phyloP scores from a whole-genome alignment of 1,284 basidiomycete genomes.

The Naganishia liquefaciens region DNA sequence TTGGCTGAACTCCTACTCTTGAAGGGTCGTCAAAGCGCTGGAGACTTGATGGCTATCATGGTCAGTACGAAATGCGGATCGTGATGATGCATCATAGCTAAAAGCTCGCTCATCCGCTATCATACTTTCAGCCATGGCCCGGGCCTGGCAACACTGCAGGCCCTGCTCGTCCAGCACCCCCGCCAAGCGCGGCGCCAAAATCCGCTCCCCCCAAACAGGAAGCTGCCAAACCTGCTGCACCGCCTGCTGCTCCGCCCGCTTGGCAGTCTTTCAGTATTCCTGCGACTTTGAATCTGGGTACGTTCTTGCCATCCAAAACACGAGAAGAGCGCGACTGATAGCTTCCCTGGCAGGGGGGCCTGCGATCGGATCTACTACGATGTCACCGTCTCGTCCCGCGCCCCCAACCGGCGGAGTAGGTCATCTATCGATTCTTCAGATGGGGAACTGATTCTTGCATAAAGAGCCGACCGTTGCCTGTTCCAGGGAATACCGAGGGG shows the following conservation, averaged over 20 bases:
- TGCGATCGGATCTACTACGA: not conserved
- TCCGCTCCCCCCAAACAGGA: slow-evolving; percentile 22
- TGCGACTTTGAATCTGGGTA: slow-evolving; percentile 32
- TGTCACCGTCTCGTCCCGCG: slow-evolving; percentile 1
- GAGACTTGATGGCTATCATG: slow-evolving; percentile 53
- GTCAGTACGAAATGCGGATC: not conserved
- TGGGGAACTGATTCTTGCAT: not conserved
- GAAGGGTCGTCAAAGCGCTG: slow-evolving; percentile 51
- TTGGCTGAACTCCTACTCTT: slow-evolving; percentile 51
- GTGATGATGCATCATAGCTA: not conserved
- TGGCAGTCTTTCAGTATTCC: slow-evolving; percentile 34
- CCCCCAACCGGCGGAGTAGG: slow-evolving; percentile 13
- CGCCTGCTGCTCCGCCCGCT: slow-evolving; percentile 27
- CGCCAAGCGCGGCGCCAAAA: slow-evolving; percentile 19
- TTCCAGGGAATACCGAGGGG: slow-evolving; percentile 3
- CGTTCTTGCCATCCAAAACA: not conserved
- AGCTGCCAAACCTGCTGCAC: slow-evolving; percentile 18
- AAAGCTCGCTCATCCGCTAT: not conserved
- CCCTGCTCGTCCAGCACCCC: slow-evolving; percentile 24
- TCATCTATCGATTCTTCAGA: not conserved
- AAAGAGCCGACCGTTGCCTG: slow-evolving; percentile 20
- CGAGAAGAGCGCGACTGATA: not conserved
- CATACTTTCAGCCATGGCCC: slow-evolving; percentile 12
- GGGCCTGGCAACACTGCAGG: slow-evolving; percentile 20
- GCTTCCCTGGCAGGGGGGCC: slow-evolving; percentile 5